Conservation (phyloP, 192 early-diverging fungal genomes). For the Podila epicladia region DNA sequence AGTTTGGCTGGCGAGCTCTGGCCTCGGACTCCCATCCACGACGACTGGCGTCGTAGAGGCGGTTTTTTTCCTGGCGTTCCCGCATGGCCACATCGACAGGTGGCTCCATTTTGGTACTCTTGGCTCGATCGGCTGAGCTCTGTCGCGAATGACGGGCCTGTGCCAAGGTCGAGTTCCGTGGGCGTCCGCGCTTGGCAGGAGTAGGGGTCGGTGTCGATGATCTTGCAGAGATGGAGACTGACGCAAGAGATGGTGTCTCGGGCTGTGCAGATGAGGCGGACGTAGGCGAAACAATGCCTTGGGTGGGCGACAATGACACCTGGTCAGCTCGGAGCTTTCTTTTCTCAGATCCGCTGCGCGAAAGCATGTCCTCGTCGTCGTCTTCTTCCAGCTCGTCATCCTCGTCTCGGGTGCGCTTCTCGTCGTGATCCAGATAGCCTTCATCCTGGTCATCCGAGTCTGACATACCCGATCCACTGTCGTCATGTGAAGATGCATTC, state of each 20-base stretch:
- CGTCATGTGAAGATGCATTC: constrained; percentile 16
- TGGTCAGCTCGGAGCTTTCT: neutral
- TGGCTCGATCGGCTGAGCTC: constrained; percentile 12
- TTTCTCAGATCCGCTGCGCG: constrained; percentile 29
- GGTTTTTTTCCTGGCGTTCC: neutral
- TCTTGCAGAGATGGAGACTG: neutral
- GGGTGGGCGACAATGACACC: constrained; percentile 8
- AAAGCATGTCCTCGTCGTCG: constrained; percentile 30
- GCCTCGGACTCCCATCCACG: constrained; percentile 1
- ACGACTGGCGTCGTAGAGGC: neutral
- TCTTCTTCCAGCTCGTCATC: constrained; percentile 43
- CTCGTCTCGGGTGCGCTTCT: constrained; percentile 5
- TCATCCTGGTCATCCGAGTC: constrained; percentile 47
- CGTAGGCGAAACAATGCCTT: constrained; percentile 4
- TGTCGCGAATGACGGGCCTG: constrained; percentile 14
- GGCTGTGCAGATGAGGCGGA: constrained; percentile 1
- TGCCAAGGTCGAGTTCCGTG: constrained; percentile 20
- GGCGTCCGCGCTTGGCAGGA: constrained; percentile 45
- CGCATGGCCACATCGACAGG: neutral
- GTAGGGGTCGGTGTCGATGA: constrained; percentile 8
- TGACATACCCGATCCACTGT: constrained; percentile 25
- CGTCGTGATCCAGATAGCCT: constrained; percentile 12
- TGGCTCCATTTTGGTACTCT: neutral
- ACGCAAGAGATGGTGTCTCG: constrained; percentile 14
- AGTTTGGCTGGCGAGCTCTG: neutral